Evolutionary conservation across 192 early-diverging fungal genomes (phyloP).

Genomic region (Coemansia sp.): DNA sequence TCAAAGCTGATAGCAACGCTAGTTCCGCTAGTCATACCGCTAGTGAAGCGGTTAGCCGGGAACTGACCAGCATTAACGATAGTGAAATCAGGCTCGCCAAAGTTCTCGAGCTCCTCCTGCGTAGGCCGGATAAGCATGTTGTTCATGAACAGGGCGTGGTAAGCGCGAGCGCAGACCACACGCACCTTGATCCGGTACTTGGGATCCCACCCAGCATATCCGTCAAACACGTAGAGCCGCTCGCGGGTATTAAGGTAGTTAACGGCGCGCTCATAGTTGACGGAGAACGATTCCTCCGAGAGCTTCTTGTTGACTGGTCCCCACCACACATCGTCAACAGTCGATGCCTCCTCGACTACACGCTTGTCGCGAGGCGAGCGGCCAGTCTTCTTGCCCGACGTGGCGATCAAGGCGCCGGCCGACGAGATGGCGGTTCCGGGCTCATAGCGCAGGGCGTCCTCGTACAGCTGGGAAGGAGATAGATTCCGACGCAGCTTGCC

Average conservation of each 20-base stretch:
- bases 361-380: slow-evolving; percentile 96
- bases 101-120: slow-evolving; percentile 81
- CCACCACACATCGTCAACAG: slow-evolving; percentile 94
- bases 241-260: slow-evolving; percentile 96
- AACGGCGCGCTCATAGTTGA: slow-evolving; percentile 93
- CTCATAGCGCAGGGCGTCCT: slow-evolving; percentile 85
- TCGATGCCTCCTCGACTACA: slow-evolving; percentile 86
- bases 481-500: slow-evolving; percentile 78
- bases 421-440: slow-evolving; percentile 85
- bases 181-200: slow-evolving; percentile 98
- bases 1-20: slow-evolving; percentile 91
- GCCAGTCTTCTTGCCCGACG: slow-evolving; percentile 90
- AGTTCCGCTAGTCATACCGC: slow-evolving; percentile 93
- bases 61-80: slow-evolving; percentile 96
- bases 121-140: slow-evolving; percentile 99
- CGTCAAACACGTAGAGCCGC: slow-evolving; percentile 94
- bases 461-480: slow-evolving; percentile 86
- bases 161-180: slow-evolving; percentile 89
- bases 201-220: slow-evolving; percentile 97
- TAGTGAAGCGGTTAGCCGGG: slow-evolving; percentile 91
- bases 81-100: slow-evolving; percentile 95
- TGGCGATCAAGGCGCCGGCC: slow-evolving; percentile 85
- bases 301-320: slow-evolving; percentile 97
- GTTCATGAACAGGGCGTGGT: slow-evolving; percentile 96
- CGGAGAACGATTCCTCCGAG: slow-evolving; percentile 74